Evolutionary conservation across 768 basidiomycete genomes (phyloP).

Genomic region (Calocybe indica): DNA sequence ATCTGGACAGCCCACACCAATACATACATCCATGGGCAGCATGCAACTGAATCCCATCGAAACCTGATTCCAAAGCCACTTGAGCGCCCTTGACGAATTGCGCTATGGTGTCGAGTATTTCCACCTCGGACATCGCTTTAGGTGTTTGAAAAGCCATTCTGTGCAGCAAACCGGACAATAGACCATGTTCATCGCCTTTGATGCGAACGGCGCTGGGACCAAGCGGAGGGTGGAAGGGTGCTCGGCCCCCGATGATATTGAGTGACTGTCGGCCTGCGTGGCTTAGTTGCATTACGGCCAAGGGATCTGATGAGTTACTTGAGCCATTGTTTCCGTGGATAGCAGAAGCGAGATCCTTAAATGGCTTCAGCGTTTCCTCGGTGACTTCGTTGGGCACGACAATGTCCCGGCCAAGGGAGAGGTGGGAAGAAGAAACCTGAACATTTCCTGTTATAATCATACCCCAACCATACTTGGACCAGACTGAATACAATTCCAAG

Average conservation of each 20-base stretch:
- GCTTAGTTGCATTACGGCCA: constrained; percentile 78
- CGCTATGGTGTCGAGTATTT: constrained; percentile 56
- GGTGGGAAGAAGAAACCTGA: constrained; percentile 56
- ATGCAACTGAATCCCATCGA: constrained; percentile 86
- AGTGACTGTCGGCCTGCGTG: constrained; percentile 83
- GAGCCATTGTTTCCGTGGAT: constrained; percentile 35
- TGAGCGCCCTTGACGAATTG: constrained; percentile 64
- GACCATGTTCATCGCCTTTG: constrained; percentile 21
- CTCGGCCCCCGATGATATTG: constrained; percentile 65
- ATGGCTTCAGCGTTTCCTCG: constrained; percentile 41
- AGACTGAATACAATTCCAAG: constrained; percentile 59
- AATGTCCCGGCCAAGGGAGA: constrained; percentile 69
- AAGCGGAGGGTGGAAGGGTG: constrained; percentile 50
- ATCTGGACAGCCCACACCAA: neutral
- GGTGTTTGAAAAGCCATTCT: constrained; percentile 60
- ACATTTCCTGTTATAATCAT: constrained; percentile 88
- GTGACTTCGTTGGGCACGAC: constrained; percentile 44
- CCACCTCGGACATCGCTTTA: constrained; percentile 44
- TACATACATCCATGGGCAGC: constrained; percentile 80
- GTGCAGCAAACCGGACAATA: constrained; percentile 35
- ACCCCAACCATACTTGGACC: constrained; percentile 78
- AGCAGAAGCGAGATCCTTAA: constrained; percentile 37
- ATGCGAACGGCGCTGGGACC: constrained; percentile 65
- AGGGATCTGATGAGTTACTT: constrained; percentile 14
- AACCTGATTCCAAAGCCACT: constrained; percentile 61